Percentiles rank a stretch among this genome's conserved stretches.
These are phyloP conservation scores for Candida awuae DNA, from an alignment of 805 yeast species.

Conservation along the genomic window DNA sequence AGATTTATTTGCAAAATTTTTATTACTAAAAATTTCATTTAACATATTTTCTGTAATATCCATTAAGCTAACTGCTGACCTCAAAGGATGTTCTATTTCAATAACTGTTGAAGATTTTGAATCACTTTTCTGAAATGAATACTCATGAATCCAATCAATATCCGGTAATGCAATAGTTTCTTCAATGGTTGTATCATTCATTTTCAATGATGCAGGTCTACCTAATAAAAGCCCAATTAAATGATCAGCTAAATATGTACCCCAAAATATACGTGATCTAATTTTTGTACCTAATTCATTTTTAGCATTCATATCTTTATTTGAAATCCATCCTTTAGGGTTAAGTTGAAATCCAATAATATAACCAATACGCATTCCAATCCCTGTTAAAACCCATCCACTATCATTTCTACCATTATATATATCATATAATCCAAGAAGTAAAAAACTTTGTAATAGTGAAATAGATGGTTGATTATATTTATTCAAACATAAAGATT, in stretches of 20 bases:
- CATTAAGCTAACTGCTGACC: constrained; percentile 35
- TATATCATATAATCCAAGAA: constrained; percentile 55
- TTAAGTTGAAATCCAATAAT: constrained; percentile 43
- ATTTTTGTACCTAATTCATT: constrained; percentile 34
- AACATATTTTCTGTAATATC: constrained; percentile 39
- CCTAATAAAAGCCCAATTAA: constrained; percentile 53
- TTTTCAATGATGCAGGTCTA: constrained; percentile 46
- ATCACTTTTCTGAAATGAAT: constrained; percentile 31
- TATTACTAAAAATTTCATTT: constrained; percentile 33
- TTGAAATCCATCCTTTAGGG: constrained; percentile 34
- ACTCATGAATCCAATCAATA: constrained; percentile 55
- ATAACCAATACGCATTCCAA: constrained; percentile 56
- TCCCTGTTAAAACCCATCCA: constrained; percentile 58
- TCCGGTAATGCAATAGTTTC: constrained; percentile 55
- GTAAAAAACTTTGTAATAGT: constrained; percentile 47
- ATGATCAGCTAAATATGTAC: constrained; percentile 57
- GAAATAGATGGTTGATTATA: constrained; percentile 43
- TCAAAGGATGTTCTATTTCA: constrained; percentile 38
- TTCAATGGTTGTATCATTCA: constrained; percentile 52
- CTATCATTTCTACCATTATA: constrained; percentile 51
- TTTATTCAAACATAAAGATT: constrained; percentile 33
- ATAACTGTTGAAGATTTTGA: no score
- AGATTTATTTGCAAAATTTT: no score
- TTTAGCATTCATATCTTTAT: constrained; percentile 15
- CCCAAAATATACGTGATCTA: constrained; percentile 58